Conservation (phyloP, 352 stramenopile species). For the Phytophthora sp. region DNA sequence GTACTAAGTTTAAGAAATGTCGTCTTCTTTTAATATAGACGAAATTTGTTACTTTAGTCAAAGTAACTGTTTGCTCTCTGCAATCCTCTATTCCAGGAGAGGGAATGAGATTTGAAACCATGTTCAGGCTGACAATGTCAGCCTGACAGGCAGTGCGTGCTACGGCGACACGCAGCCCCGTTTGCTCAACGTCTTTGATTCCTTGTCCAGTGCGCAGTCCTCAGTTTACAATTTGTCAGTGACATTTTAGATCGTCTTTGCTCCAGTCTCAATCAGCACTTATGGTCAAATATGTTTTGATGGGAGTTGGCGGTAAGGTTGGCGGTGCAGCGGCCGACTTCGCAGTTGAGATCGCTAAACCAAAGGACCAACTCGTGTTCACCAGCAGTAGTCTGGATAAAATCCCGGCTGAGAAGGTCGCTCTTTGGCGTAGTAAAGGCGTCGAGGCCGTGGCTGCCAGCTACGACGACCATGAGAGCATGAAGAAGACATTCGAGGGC, state of each 20-base stretch:
- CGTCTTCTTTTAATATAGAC: too few relatives aligned
- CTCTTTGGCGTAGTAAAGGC: conserved; percentile 27
- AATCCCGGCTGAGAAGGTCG: conserved; percentile 25
- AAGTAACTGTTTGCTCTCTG: too few relatives aligned
- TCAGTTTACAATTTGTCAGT: too few relatives aligned
- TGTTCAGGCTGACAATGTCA: background rate
- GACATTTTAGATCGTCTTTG: too few relatives aligned
- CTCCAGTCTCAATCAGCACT: too few relatives aligned
- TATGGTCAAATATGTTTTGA: conserved; percentile 39
- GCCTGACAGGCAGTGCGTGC: too few relatives aligned
- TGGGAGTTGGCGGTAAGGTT: conserved; percentile 32
- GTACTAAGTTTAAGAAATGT: too few relatives aligned
- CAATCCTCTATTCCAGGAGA: too few relatives aligned
- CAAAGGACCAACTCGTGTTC: conserved; percentile 36
- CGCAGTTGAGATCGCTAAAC: conserved; percentile 31
- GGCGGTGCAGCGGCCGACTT: conserved; percentile 33
- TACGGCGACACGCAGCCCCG: too few relatives aligned
- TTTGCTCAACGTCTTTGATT: too few relatives aligned
- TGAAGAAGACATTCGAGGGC: conserved; percentile 32
- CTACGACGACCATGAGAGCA: conserved; percentile 34
- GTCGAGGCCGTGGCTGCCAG: conserved; percentile 28
- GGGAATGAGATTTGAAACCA: conserved; percentile 2
- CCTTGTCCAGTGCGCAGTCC: too few relatives aligned
- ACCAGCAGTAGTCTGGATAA: conserved; percentile 32
- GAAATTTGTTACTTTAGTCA: too few relatives aligned